These are phyloP conservation scores for Termitomyces heimii DNA, from an alignment of 768 basidiomycete genomes.

Conservation along the genomic window DNA sequence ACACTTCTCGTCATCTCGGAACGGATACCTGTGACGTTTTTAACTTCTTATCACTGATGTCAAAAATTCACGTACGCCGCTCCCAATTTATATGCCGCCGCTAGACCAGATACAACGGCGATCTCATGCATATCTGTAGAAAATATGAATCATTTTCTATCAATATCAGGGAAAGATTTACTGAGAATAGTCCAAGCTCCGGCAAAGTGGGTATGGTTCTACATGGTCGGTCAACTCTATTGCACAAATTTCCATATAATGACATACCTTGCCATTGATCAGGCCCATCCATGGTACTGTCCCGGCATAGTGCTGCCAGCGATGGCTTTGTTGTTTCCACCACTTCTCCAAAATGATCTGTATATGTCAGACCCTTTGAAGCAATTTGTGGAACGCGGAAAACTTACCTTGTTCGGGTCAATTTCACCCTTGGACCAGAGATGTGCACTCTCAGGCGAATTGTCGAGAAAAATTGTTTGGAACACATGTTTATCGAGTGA, in stretches of 20 bases:
- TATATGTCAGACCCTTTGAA: not conserved
- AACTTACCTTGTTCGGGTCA: constrained; percentile 21
- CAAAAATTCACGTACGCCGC: constrained; percentile 20
- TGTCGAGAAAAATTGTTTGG: constrained; percentile 45
- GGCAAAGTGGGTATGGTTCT: constrained; percentile 28
- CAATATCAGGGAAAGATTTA: constrained; percentile 3
- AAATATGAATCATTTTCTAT: too few species aligned
- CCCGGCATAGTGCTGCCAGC: constrained; percentile 38
- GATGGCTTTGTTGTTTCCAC: constrained; percentile 50
- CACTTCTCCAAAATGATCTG: constrained; percentile 36
- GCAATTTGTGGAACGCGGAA: not conserved
- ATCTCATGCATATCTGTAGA: constrained; percentile 32
- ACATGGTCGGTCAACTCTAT: not conserved
- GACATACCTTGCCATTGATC: constrained; percentile 26
- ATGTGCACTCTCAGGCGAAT: constrained; percentile 26
- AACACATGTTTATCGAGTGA: constrained; percentile 38
- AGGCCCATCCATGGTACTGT: constrained; percentile 33
- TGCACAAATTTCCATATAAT: too few species aligned
- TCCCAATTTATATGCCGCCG: constrained; percentile 31
- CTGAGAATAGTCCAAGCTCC: constrained; percentile 33
- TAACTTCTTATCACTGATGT: not conserved
- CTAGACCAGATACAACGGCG: constrained; percentile 31
- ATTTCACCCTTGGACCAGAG: constrained; percentile 40
- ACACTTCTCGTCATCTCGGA: constrained; percentile 23
- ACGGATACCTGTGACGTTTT: constrained; percentile 21